A percentile compares a stretch with the other conserved stretches of the same genome.
Conservation (phyloP, 257 asterid genomes). For the Leptodermis oblonga region DNA sequence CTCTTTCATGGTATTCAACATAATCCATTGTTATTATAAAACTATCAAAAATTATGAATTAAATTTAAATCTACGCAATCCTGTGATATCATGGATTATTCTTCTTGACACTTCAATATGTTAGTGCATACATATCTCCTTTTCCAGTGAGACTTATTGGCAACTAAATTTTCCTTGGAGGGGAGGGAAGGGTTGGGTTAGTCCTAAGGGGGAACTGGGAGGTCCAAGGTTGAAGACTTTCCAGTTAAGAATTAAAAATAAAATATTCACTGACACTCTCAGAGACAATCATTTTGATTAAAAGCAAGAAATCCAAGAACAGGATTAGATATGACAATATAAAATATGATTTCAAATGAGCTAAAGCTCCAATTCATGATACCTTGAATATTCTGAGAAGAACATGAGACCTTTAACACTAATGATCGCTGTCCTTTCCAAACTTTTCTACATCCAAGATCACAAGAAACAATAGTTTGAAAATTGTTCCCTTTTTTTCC, state of each 20-base stretch:
- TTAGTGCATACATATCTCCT: neutral
- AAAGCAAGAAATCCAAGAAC: neutral
- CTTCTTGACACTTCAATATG: neutral
- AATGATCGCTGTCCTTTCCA: constrained; percentile 21
- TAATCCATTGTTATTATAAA: neutral
- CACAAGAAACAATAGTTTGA: constrained; percentile 29
- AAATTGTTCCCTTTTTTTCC: constrained; percentile 19
- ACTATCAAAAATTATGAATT: neutral
- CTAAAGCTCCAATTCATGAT: neutral
- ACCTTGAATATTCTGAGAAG: constrained; percentile 66
- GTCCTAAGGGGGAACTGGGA: no score
- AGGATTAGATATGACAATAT: neutral
- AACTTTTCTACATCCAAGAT: constrained; percentile 26
- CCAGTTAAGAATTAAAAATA: neutral
- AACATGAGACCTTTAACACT: constrained; percentile 48
- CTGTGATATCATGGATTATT: neutral
- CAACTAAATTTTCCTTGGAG: neutral
- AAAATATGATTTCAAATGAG: neutral
- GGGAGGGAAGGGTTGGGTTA: no score
- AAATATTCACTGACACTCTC: neutral
- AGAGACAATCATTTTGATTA: neutral
- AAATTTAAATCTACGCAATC: neutral
- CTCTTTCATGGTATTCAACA: neutral
- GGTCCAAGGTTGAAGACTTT: neutral
- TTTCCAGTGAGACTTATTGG: neutral